Percentiles rank a stretch among this genome's conserved stretches.
Evolutionary conservation across 768 basidiomycete species (phyloP).

Genomic region (Suillus variegatus): DNA sequence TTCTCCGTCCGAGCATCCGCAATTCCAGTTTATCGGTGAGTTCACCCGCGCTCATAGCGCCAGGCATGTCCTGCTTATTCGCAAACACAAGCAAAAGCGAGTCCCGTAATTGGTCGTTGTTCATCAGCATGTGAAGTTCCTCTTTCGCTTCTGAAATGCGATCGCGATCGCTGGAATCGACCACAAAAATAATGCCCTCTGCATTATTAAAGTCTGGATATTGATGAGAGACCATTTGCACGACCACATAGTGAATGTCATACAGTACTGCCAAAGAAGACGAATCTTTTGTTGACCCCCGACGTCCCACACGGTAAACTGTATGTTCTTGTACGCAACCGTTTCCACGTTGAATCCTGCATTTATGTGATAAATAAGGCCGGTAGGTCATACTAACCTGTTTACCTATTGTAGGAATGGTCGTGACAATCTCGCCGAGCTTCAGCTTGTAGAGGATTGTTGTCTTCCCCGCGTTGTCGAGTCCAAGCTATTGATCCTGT

Average conservation of each 20-base stretch:
- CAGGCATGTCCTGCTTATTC: constrained; percentile 97
- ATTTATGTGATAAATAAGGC: background rate
- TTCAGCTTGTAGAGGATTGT: constrained; percentile 99
- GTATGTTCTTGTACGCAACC: constrained; percentile 97
- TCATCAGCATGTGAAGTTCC: constrained; percentile 92
- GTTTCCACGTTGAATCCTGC: constrained; percentile 97
- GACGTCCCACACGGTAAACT: constrained; percentile 95
- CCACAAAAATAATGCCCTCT: constrained; percentile 96
- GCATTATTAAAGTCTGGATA: constrained; percentile 77
- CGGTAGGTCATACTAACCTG: background rate
- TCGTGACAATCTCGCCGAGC: constrained; percentile 98
- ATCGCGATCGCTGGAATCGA: constrained; percentile 94
- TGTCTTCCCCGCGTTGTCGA: constrained; percentile 98
- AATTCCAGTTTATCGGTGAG: constrained; percentile 96
- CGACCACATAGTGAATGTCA: background rate
- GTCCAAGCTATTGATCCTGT: constrained; percentile 56
- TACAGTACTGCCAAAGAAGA: constrained; percentile 89
- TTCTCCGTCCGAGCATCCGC: constrained; percentile 92
- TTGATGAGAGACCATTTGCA: background rate
- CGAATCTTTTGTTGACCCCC: constrained; percentile 99
- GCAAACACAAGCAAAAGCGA: constrained; percentile 97
- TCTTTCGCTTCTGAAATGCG: constrained; percentile 95
- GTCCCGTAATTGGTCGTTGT: constrained; percentile 97
- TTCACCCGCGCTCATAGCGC: constrained; percentile 97
- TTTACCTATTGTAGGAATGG: constrained; percentile 84